phyloP scores from a whole-genome alignment of 345 rosid species.

The Pseudoturritis turrita region DNA sequence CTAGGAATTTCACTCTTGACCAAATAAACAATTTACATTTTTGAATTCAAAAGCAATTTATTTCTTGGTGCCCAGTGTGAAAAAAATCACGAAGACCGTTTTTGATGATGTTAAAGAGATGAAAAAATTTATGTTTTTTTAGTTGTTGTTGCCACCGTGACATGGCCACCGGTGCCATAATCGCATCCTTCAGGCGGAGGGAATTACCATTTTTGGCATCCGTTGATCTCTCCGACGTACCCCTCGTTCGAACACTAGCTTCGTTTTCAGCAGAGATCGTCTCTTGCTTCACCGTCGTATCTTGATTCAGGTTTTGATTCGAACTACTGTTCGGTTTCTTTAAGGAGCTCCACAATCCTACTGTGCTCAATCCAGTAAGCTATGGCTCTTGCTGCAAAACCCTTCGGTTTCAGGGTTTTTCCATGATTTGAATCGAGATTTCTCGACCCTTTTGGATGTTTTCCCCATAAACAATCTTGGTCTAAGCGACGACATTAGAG shows the following conservation, averaged over 20 bases:
- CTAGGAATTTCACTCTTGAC: slow-evolving; percentile 25
- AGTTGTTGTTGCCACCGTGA: neutral
- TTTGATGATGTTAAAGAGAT: neutral
- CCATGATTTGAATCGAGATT: slow-evolving; percentile 70
- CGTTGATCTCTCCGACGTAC: slow-evolving; percentile 56
- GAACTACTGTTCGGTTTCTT: slow-evolving; percentile 12
- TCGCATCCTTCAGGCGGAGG: slow-evolving; percentile 61
- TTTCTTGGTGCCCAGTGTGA: neutral
- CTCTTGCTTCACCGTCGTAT: slow-evolving; percentile 34
- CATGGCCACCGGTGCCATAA: slow-evolving; percentile 73
- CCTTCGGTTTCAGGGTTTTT: slow-evolving; percentile 67
- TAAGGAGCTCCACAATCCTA: slow-evolving; percentile 74
- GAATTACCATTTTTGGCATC: slow-evolving; percentile 62
- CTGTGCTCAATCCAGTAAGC: slow-evolving; percentile 61
- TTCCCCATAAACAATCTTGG: slow-evolving; percentile 45
- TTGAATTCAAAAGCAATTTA: neutral
- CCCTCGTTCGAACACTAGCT: slow-evolving; percentile 52
- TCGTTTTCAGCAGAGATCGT: slow-evolving; percentile 49
- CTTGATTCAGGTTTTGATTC: slow-evolving; percentile 40
- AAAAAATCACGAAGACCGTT: neutral
- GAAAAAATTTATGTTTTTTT: too few relatives aligned
- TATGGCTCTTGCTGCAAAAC: slow-evolving; percentile 81
- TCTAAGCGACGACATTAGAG: slow-evolving; percentile 63
- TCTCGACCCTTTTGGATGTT: slow-evolving; percentile 75
- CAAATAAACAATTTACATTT: slow-evolving; percentile 21